Evolutionary conservation across 192 early-diverging fungal genomes (phyloP), one percentile per base, ranked within the genome.

Genomic region (Phlyctochytrium planicorne): DNA sequence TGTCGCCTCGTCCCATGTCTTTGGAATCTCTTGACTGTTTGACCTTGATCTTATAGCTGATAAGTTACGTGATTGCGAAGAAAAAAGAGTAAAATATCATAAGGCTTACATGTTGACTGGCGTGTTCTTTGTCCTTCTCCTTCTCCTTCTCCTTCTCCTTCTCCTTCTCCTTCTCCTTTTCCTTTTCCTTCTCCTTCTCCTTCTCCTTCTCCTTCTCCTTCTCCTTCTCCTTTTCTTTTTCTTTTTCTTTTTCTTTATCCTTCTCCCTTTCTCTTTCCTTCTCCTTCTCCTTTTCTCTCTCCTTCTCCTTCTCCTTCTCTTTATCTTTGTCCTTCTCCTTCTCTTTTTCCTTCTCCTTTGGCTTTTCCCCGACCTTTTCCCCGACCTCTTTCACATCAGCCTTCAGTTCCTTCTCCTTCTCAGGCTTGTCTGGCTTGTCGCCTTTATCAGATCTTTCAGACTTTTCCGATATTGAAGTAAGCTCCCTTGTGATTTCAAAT

Each of bases 171-270:
- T 59, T 59, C 24, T 23, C 24, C 57, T 59, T 59, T 23, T 12
- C 24, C 30, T 59, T 59, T 59, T 62, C 60, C 33, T 36, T 36
- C 35, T 62, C 60, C 35, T 62, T 62, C 33, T 35, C 52, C 32
- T 64, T 52, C 23, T 16, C 30, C 16, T 16, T 23, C 20, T 37
- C 29, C 33, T 24, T 27, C 1, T 34, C 60, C 35, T 53, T 34
- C 25, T 65, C 53, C 50, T 71, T 65, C 34, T 71, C 53, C 63
- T 62, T 63, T 35, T 70, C 60, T 34, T 14, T 50, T n/a, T 40
- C 68, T 52, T 60, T 62, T 4, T 25, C 68, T 52, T 40, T 56
- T 25, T 62, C 53, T 31, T 29, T 50, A n/a, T 37, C 68, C 29
- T 17, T 17, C 29, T 63, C 30, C 68, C 6, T 36, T 6, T 53